phyloP scores from a whole-genome alignment of 768 basidiomycete genomes.

The Psilocybe tampanensis region DNA sequence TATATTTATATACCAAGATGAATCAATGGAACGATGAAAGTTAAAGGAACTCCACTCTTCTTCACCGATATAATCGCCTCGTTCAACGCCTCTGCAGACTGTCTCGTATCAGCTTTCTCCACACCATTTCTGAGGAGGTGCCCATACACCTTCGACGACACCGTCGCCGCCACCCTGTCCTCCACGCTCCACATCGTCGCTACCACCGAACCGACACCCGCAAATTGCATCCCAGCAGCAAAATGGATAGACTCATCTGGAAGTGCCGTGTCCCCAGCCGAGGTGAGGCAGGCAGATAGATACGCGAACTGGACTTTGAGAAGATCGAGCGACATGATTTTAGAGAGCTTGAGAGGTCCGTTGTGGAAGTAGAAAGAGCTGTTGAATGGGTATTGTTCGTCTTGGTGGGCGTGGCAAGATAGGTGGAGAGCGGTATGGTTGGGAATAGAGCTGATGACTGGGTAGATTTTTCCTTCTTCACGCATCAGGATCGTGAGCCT shows the following conservation, averaged over 20 bases:
- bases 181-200: conserved; percentile 4
- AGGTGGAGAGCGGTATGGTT: not conserved
- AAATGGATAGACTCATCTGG: conserved; percentile 7
- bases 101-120: not conserved
- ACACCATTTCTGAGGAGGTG: not conserved
- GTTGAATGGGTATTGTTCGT: conserved; percentile 4
- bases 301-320: conserved; percentile 1
- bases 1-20: not conserved
- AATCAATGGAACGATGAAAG: conserved; percentile 3
- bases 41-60: not conserved
- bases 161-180: not conserved
- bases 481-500: not conserved
- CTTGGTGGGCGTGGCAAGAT: conserved; percentile 2
- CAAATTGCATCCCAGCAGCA: conserved; percentile 6
- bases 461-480: not conserved
- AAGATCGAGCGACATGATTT: conserved; percentile 4
- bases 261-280: not conserved
- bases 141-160: not conserved
- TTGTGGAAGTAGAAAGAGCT: conserved; percentile 2
- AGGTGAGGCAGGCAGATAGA: conserved; percentile 3
- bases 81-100: conserved; percentile 2
- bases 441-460: conserved; percentile 1
- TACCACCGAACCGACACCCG: not conserved
- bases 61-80: not conserved
- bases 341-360: not conserved